Percentiles rank a stretch among this genome's conserved stretches.
These are phyloP conservation scores for Diospyros lotus DNA, from an alignment of 148 eudicot species.

Conservation along the genomic window DNA sequence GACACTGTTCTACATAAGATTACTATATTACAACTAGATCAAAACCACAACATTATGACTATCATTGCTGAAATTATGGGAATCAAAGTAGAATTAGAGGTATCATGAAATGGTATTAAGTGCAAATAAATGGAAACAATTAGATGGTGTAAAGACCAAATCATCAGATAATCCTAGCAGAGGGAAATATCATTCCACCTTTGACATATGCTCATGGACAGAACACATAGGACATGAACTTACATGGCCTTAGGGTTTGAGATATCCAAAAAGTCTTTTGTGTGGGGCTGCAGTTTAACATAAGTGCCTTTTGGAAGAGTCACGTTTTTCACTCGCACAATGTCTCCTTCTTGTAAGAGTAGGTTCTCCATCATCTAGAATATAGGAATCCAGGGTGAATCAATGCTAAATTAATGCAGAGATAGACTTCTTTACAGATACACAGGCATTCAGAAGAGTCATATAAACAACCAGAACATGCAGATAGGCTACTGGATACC, in stretches of 20 bases:
- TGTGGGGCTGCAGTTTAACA: slow-evolving; percentile 90
- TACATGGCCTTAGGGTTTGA: slow-evolving; percentile 98
- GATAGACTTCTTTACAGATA: background rate
- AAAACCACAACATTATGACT: no score
- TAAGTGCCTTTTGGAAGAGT: slow-evolving; percentile 92
- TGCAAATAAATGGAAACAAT: no score
- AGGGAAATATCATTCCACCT: background rate
- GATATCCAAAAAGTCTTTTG: slow-evolving; percentile 87
- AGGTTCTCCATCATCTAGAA: slow-evolving; percentile 95
- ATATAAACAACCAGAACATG: background rate
- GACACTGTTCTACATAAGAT: no score
- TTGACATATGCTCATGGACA: background rate
- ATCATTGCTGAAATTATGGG: background rate
- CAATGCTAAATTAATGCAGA: background rate
- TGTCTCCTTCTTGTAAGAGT: slow-evolving; percentile 90
- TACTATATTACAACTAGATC: no score
- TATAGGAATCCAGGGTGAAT: background rate
- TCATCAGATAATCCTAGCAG: background rate
- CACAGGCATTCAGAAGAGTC: background rate
- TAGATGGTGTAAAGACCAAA: no score
- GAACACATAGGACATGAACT: slow-evolving; percentile 25
- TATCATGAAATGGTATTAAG: no score
- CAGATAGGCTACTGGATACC: slow-evolving; percentile 4
- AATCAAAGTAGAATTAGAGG: background rate
- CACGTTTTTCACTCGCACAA: slow-evolving; percentile 69